A percentile compares a stretch with the other conserved stretches of the same genome.
Conservation (phyloP, 1,284 basidiomycete genomes). For the Termitomyces sp. region DNA sequence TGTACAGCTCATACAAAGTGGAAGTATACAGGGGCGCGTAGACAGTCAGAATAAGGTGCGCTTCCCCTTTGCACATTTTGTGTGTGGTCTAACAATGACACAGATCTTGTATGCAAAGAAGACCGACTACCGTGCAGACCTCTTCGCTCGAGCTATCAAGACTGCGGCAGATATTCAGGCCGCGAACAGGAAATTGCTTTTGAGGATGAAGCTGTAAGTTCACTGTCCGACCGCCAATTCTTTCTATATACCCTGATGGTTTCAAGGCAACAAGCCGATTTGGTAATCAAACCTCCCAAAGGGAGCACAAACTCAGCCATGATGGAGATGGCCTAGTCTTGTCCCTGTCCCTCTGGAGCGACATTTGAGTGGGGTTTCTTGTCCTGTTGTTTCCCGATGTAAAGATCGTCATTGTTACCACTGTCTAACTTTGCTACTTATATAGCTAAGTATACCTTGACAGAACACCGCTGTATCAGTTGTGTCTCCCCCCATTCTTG, state of each 20-base stretch:
- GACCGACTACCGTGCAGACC: constrained; percentile 65
- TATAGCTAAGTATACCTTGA: too few species aligned
- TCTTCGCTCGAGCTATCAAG: constrained; percentile 72
- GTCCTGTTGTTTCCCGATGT: background rate
- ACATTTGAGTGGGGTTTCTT: background rate
- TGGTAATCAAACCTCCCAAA: constrained; percentile 35
- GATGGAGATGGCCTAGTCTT: constrained; percentile 7
- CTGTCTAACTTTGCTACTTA: too few species aligned
- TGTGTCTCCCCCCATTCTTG: too few species aligned
- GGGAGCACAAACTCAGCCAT: constrained; percentile 11
- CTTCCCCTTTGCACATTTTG: constrained; percentile 3
- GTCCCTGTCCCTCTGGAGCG: background rate
- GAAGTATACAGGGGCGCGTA: constrained; percentile 72
- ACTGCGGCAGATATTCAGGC: constrained; percentile 65
- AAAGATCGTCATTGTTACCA: too few species aligned
- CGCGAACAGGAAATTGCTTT: constrained; percentile 67
- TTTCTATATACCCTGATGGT: background rate
- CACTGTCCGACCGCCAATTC: background rate
- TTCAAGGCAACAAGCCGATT: constrained; percentile 26
- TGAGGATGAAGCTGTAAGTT: constrained; percentile 71
- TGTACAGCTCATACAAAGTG: constrained; percentile 67
- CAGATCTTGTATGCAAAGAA: constrained; percentile 72
- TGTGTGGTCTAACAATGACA: background rate
- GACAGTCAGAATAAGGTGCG: constrained; percentile 75
- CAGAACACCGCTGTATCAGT: too few species aligned